Evolutionary conservation across 257 asterid genomes (phyloP).

Genomic region (Agastache rugosa): DNA sequence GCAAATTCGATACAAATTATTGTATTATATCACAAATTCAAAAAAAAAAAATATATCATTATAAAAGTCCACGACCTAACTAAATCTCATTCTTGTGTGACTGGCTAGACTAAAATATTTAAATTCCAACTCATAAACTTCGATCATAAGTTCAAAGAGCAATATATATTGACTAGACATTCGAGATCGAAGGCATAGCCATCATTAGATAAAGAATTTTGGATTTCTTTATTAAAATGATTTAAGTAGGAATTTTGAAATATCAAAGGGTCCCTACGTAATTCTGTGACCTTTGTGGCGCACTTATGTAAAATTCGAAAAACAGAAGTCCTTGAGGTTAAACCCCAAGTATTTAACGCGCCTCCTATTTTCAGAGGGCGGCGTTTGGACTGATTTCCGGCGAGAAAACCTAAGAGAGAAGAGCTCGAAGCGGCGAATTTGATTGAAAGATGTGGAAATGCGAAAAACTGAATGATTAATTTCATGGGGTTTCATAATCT

Average conservation of each 20-base stretch:
- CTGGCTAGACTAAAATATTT: too few relatives aligned
- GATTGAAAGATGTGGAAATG: conserved; percentile 35
- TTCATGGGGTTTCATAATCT: conserved; percentile 34
- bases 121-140: too few relatives aligned
- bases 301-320: not conserved
- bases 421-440: conserved; percentile 46
- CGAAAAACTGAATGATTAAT: conserved; percentile 37
- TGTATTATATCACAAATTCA: too few relatives aligned
- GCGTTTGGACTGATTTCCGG: conserved; percentile 33
- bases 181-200: too few relatives aligned
- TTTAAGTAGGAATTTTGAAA: not conserved
- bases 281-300: not conserved
- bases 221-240: too few relatives aligned
- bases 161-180: too few relatives aligned
- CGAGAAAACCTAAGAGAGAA: conserved; percentile 15
- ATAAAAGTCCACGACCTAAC: too few relatives aligned
- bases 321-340: conserved; percentile 29
- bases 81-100: too few relatives aligned
- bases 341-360: conserved; percentile 38
- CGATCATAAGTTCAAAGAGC: too few relatives aligned
- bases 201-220: too few relatives aligned
- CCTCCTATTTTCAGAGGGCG: conserved; percentile 17
- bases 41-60: too few relatives aligned
- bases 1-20: too few relatives aligned
- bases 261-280: conserved; percentile 4